These are phyloP conservation scores for Filobasidium wieringae DNA, from an alignment of 768 basidiomycete species.

Conservation along the genomic window DNA sequence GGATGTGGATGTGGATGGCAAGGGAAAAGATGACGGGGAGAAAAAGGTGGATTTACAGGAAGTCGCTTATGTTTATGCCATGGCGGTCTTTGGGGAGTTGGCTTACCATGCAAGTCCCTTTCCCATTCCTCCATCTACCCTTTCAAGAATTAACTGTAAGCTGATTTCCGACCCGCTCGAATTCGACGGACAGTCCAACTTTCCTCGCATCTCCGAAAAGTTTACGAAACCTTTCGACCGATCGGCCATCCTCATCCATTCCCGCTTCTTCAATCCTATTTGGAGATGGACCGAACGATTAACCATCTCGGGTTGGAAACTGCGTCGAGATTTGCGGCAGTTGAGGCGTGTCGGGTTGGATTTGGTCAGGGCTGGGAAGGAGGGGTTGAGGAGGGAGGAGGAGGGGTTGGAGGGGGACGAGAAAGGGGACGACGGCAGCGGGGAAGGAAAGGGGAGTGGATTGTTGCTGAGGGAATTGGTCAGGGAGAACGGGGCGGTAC, in stretches of 20 bases:
- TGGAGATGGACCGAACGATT: slow-evolving; percentile 11
- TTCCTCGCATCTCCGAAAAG: background rate
- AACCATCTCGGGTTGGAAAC: slow-evolving; percentile 3
- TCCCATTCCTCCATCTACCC: background rate
- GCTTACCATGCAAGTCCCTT: slow-evolving; percentile 23
- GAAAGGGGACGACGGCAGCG: background rate
- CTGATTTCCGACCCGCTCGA: too few species aligned
- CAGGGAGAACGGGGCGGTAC: slow-evolving; percentile 2
- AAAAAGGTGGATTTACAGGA: slow-evolving; percentile 15
- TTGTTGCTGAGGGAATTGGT: slow-evolving; percentile 14
- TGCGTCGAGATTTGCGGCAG: slow-evolving; percentile 2
- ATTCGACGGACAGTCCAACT: slow-evolving; percentile 7
- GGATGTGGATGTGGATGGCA: slow-evolving; percentile 12
- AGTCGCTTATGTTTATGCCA: slow-evolving; percentile 14
- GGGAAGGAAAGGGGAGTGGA: background rate
- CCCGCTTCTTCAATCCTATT: slow-evolving; percentile 17
- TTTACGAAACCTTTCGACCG: slow-evolving; percentile 17
- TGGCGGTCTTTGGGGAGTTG: slow-evolving; percentile 22
- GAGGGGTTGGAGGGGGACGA: slow-evolving; percentile 1
- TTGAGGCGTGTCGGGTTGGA: slow-evolving; percentile 15
- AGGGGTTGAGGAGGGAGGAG: slow-evolving; percentile 2
- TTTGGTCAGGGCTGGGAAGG: slow-evolving; percentile 11
- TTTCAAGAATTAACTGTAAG: background rate
- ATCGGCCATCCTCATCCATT: slow-evolving; percentile 5
- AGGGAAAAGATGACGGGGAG: slow-evolving; percentile 7